A percentile compares a stretch with the other conserved stretches of the same genome.
These are phyloP conservation scores for Acer campestre DNA, from an alignment of 345 rosid species.

Conservation along the genomic window DNA sequence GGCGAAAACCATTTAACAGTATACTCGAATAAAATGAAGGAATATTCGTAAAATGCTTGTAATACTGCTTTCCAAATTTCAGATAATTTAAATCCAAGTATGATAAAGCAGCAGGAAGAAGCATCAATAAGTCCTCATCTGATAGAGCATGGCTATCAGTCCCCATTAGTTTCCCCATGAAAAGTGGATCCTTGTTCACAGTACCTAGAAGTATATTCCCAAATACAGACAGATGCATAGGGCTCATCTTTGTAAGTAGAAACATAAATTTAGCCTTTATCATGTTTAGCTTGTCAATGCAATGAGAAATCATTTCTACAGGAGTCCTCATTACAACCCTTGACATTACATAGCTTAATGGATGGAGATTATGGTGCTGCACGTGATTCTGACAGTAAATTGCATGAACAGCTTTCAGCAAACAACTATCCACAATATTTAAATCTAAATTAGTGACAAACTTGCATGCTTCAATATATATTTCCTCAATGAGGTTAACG, in stretches of 20 bases:
- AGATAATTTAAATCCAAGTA: constrained; percentile 46
- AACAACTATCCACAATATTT: constrained; percentile 57
- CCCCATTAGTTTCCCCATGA: constrained; percentile 18
- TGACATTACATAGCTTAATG: constrained; percentile 50
- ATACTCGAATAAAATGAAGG: constrained; percentile 59
- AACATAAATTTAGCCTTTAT: constrained; percentile 64
- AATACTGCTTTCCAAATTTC: constrained; percentile 48
- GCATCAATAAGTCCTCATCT: constrained; percentile 58
- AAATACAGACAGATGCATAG: constrained; percentile 67
- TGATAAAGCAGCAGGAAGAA: constrained; percentile 72
- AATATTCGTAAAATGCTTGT: constrained; percentile 39
- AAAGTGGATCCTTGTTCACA: constrained; percentile 29
- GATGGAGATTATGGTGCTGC: constrained; percentile 51
- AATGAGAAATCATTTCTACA: constrained; percentile 57
- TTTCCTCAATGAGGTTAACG: constrained; percentile 55
- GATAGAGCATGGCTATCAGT: constrained; percentile 40
- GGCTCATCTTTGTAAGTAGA: constrained; percentile 73
- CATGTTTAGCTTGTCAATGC: constrained; percentile 45
- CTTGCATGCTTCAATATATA: constrained; percentile 56
- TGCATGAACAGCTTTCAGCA: constrained; percentile 62
- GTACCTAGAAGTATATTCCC: constrained; percentile 49
- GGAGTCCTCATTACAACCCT: constrained; percentile 64
- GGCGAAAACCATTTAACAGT: constrained; percentile 54
- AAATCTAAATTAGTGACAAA: constrained; percentile 48
- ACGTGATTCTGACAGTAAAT: constrained; percentile 39